Evolutionary conservation across 2,329 filamentous ascomycete species (phyloP), one percentile per base, ranked within the genome.

Genomic region (Parastagonospora avenae): DNA sequence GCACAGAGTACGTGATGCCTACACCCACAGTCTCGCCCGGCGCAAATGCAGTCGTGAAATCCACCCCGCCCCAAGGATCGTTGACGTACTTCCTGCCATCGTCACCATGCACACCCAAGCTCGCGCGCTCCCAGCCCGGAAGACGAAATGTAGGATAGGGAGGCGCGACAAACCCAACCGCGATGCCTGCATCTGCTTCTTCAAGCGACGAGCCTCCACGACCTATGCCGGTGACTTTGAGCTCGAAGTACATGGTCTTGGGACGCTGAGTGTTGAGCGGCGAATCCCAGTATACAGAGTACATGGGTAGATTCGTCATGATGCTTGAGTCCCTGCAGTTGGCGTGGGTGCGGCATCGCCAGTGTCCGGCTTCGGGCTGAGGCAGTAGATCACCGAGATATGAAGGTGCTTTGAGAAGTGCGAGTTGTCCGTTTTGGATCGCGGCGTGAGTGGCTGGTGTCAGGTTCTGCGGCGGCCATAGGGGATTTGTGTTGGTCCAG

Each of bases 41-140:
- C n/a, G 74, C 70, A 67, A 92, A 92, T 4, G 85, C 79, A 8
- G 69, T 62, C 0, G 85, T 86, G 56, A 92, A 92, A 48, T 85
- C 79, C 55, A 83, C 83, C 14, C 90, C 90, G 16, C 90, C 90
- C 78, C 82, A 88, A 7, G 80, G 80, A 69, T 93, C 88, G 67
- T 92, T 91, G 63, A 91, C 80, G 69, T 88, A 94, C 70, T 83
- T 82, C 62, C 87, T 82, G 0, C 90, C 90, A 70, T 93, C 90
- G 70, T 93, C 90, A 40, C 87, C 86, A 68, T 93, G 90, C n/a
- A 93, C 84, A 1, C 80, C 90, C 11, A 92, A 66, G 56, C 85
- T 88, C 14, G 83, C 90, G 30, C 90, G 82, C 67, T 94, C 88
- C 90, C 90, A 93, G 2, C 90, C 90, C 0, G 90, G 90, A 52